Base-by-base conservation (phyloP, 2,329 filamentous ascomycete genomes). In the Fusarium sublunatum region DNA sequence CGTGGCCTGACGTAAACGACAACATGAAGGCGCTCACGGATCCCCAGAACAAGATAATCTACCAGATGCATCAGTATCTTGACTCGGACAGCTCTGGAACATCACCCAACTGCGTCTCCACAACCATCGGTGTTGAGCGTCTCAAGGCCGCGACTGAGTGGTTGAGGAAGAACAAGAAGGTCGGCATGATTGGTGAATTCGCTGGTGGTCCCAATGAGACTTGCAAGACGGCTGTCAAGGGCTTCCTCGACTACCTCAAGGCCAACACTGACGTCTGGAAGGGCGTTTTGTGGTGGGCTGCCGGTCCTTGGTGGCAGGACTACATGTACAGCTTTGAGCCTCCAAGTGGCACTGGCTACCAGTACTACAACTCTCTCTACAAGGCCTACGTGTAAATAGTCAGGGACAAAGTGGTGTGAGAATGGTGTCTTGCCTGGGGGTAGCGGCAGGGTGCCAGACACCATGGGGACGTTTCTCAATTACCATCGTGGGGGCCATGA, bases 41-140 rank as follows among this genome's bases (percentile, higher is more conserved):
- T 56, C 80, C 83, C 0, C 62, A 76, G 48, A 72, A 80, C 73
- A 83, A 84, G 72, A 71, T 86, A 44, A 73, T 85, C 54, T 86
- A 83, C 71, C 80, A 86, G 76, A 86, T 86, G 83, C 83, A 86
- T 72, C 84, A 86, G 77, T 86, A 86, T 70, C 81, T 86, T 11
- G 84, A 86, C 75, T 69, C 72, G 1, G 84, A 86, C 68, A 78
- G 79, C 48, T 85, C 82, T 2, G 83, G 84, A 4, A 86, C 83
- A 1, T 74, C 73, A 9, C 53, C 72, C 0, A 61, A 66, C 32
- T 86, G 84, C 67, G 83, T 85, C 7, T 83, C 78, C 25, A 67
- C 71, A 10, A 80, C 78, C 4, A 81, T 86, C 51, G 84, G 84
- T 38, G 73, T 68, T 2, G 79, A 86, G 72, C 79, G 83, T 22